These are phyloP conservation scores for Exophiala mesophila DNA, from an alignment of 2,329 filamentous ascomycete genomes.

Conservation along the genomic window DNA sequence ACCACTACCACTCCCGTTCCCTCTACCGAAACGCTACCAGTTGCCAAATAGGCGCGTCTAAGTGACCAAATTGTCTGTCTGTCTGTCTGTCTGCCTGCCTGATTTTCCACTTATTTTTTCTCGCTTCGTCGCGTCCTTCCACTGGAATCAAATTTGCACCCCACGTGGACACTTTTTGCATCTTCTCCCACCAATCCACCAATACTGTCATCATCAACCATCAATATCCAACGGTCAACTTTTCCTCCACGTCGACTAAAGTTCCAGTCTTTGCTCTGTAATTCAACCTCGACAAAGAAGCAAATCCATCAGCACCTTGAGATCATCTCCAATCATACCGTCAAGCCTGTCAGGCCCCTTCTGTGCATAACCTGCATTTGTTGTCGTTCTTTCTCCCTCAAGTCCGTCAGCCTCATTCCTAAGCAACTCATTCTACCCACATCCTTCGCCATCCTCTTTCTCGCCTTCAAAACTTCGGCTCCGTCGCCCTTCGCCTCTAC, in stretches of 20 bases:
- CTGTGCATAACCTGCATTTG: neutral
- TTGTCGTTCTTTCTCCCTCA: neutral
- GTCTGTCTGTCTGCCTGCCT: neutral
- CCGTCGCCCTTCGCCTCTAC: neutral
- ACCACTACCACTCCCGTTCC: neutral
- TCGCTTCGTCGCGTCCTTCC: too few relatives aligned
- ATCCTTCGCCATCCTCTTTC: neutral
- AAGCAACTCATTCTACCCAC: neutral
- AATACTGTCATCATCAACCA: neutral
- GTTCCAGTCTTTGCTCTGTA: conserved; percentile 2
- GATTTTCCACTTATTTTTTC: neutral
- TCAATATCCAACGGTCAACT: conserved; percentile 3
- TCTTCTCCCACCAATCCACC: neutral
- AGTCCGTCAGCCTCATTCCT: conserved; percentile 2
- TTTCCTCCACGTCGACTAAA: conserved; percentile 2
- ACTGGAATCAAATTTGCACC: conserved; percentile 2
- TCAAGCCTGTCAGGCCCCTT: neutral
- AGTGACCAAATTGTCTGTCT: too few relatives aligned
- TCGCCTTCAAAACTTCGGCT: too few relatives aligned
- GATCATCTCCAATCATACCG: neutral
- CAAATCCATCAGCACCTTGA: conserved; percentile 2
- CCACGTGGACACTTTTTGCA: conserved; percentile 13
- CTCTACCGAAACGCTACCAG: too few relatives aligned
- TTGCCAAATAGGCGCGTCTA: too few relatives aligned
- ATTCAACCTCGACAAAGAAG: conserved; percentile 4